Conservation (phyloP, 2,329 filamentous ascomycete genomes). For the Orbilia oligospora region DNA sequence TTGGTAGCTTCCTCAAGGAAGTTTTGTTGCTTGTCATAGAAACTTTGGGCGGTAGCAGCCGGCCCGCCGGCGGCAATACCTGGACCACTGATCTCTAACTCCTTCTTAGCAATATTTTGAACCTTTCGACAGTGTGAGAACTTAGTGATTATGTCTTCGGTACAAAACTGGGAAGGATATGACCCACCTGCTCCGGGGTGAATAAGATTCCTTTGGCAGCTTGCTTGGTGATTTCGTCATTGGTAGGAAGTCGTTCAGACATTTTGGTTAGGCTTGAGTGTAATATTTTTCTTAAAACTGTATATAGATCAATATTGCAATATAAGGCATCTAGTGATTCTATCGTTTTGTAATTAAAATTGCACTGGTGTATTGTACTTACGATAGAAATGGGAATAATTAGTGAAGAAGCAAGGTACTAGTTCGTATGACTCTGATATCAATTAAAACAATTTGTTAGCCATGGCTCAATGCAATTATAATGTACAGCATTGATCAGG, state of each 20-base stretch:
- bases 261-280: conserved; percentile 15
- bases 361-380: neutral
- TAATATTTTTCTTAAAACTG: neutral
- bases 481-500: too few species aligned
- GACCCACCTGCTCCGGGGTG: conserved; percentile 59
- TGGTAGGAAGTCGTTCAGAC: conserved; percentile 60
- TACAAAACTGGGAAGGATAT: neutral
- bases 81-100: conserved; percentile 65
- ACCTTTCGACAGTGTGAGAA: conserved; percentile 8
- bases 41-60: conserved; percentile 66
- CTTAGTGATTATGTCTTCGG: neutral
- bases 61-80: conserved; percentile 66
- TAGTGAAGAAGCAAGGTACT: too few species aligned
- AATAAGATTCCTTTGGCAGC: conserved; percentile 64
- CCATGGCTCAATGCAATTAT: too few species aligned
- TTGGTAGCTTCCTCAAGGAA: conserved; percentile 65
- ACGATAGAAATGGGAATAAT: too few species aligned
- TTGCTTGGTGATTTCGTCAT: conserved; percentile 60
- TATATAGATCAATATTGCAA: neutral
- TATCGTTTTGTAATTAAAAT: neutral
- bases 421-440: too few species aligned
- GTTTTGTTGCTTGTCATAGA: conserved; percentile 66
- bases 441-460: too few species aligned
- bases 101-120: conserved; percentile 62
- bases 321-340: neutral